Conservation (phyloP, 164 flowering plant genomes). For the Nymphaea colorata region DNA sequence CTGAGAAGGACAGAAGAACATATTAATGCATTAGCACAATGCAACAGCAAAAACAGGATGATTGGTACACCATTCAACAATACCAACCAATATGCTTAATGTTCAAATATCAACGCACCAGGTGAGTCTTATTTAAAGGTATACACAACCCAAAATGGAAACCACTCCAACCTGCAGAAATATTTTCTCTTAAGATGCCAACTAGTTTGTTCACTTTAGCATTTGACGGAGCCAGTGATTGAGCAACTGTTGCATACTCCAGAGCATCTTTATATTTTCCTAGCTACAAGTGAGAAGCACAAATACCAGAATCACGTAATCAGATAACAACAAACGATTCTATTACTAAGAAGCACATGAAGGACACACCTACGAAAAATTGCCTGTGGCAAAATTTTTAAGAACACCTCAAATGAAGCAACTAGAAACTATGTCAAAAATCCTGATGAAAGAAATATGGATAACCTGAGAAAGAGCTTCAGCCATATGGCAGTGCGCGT, state of each 20-base stretch:
- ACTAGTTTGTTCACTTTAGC: constrained; percentile 46
- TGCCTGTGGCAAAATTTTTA: constrained; percentile 1
- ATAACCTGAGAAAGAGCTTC: constrained; percentile 71
- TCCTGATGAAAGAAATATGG: background rate
- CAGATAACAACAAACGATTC: background rate
- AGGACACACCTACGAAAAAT: background rate
- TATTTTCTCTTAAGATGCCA: constrained; percentile 37
- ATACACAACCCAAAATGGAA: too few species aligned
- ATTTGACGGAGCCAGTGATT: constrained; percentile 51
- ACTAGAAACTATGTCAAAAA: background rate
- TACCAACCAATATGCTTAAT: too few species aligned
- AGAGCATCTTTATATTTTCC: constrained; percentile 73
- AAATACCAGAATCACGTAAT: background rate
- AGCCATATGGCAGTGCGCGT: constrained; percentile 53
- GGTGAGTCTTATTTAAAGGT: background rate
- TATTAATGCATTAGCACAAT: too few species aligned
- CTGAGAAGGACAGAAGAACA: too few species aligned
- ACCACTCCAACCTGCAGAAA: constrained; percentile 52
- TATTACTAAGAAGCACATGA: background rate
- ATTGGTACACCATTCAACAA: too few species aligned
- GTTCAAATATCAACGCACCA: background rate
- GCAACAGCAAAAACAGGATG: too few species aligned
- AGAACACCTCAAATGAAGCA: constrained; percentile 1
- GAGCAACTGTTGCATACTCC: constrained; percentile 69
- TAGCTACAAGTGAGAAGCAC: constrained; percentile 34